Evolutionary conservation across 306 rosid species (phyloP).

Genomic region (Astragalus membranaceus): DNA sequence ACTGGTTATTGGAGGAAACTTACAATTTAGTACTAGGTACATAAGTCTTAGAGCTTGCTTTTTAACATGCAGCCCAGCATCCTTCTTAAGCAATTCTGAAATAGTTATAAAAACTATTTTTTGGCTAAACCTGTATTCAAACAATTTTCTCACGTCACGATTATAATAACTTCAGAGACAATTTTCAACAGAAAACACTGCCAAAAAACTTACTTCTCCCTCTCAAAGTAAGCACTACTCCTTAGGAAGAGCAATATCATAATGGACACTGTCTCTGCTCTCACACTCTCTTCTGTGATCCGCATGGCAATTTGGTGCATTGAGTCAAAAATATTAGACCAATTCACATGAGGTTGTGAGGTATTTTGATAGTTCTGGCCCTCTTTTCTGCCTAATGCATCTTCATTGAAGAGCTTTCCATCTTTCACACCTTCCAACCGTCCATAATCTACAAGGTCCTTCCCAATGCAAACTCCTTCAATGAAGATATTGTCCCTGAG

Average conservation of each 20-base stretch:
- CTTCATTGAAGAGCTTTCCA: constrained; percentile 24
- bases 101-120: constrained; percentile 51
- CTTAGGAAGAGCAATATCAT: constrained; percentile 57
- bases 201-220: constrained; percentile 58
- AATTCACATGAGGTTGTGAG: constrained; percentile 47
- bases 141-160: constrained; percentile 14
- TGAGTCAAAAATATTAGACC: constrained; percentile 49
- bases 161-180: constrained; percentile 6
- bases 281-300: constrained; percentile 55
- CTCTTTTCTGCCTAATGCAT: constrained; percentile 32
- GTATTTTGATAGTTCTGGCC: constrained; percentile 34
- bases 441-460: constrained; percentile 32
- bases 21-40: constrained; percentile 71
- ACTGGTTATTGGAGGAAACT: constrained; percentile 30
- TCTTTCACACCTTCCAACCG: constrained; percentile 30
- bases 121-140: constrained; percentile 53
- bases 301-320: constrained; percentile 53
- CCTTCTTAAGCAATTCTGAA: constrained; percentile 58
- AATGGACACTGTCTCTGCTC: constrained; percentile 56
- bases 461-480: constrained; percentile 42
- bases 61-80: constrained; percentile 60
- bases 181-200: constrained; percentile 12
- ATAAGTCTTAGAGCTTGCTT: constrained; percentile 56
- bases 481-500: constrained; percentile 83
- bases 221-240: constrained; percentile 52